Evolutionary conservation across 768 basidiomycete species (phyloP).

Genomic region (Nidula microcarpa): DNA sequence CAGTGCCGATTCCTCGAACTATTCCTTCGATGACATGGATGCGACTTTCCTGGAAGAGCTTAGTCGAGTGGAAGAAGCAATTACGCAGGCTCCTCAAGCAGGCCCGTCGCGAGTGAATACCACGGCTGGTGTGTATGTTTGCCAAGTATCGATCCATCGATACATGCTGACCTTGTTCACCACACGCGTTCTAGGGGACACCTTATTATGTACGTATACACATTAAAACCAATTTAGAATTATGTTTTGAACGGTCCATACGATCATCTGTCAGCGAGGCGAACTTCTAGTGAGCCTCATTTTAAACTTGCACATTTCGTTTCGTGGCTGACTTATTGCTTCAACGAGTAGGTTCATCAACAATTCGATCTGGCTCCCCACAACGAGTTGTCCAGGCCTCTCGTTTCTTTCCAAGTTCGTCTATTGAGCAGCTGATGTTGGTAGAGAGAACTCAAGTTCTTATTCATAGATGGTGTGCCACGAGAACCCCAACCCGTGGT

Average conservation of each 20-base stretch:
- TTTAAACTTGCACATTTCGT: too few relatives aligned
- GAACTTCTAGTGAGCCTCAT: too few relatives aligned
- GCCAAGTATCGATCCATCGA: too few relatives aligned
- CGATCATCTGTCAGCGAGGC: too few relatives aligned
- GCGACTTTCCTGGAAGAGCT: conserved; percentile 35
- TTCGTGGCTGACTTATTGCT: too few relatives aligned
- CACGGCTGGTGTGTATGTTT: background rate
- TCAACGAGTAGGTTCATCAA: too few relatives aligned
- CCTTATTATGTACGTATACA: too few relatives aligned
- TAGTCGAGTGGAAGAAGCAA: conserved; percentile 41
- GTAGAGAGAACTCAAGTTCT: background rate
- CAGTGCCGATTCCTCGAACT: conserved; percentile 6
- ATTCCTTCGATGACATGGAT: conserved; percentile 26
- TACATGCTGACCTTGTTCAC: too few relatives aligned
- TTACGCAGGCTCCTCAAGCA: conserved; percentile 6
- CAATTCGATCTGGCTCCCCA: background rate
- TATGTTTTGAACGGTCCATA: too few relatives aligned
- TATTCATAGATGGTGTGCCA: background rate
- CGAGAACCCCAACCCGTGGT: background rate
- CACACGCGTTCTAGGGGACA: too few relatives aligned
- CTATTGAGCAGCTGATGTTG: background rate
- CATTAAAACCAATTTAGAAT: too few relatives aligned
- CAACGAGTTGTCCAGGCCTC: background rate
- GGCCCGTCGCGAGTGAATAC: background rate
- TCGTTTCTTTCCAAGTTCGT: background rate